Evolutionary conservation across 345 rosid genomes (phyloP), one percentile per base, ranked within the genome.

Genomic region (Hirschfeldia incana): DNA sequence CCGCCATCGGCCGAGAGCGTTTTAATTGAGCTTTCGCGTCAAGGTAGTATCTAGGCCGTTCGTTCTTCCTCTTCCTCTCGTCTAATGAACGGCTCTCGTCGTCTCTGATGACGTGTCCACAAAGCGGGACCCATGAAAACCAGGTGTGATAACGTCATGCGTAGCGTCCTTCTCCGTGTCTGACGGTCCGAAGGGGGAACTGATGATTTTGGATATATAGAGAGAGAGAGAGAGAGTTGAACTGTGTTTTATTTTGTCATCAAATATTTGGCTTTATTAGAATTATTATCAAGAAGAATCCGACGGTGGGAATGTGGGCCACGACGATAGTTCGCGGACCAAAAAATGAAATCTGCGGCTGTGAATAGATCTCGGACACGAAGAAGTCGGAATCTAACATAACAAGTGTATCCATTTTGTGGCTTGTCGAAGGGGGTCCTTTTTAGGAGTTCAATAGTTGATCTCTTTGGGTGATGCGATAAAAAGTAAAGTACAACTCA

Each of bases 1-100:
- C 90, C 97, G 12, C 98, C 99, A 5, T 80, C 98, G 2, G 83
- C 90, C 3, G 98, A 95, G 3, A 73, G 83, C 70, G 97, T 95
- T 63, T 85, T 93, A 2, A 87, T 90, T 4, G 99, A 95, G 84
- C 94, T 95, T 27, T 90, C 92, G 27, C 86, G 87, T 75, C 92
- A 91, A 87, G 97, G 97, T 53, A 87, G 97, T 53, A 87, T 95
- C 80, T 81, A 86, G 55, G 76, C 84, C 85, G 62, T 92, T 57
- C 95, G 92, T 67, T 76, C 90, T 65, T 83, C 78, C 28, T 66
- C 77, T 4, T 12, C 78, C 6, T 67, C 69, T 0, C 6, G 74
- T 34, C 21, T 34, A 65, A 60, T 73, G 79, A 78, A 81, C 64
- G 82, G 78, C 83, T 76, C 83, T 49, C 42, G 69, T 57, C 32